phyloP scores from a whole-genome alignment of 768 basidiomycete genomes.

The Auricularia sp. region DNA sequence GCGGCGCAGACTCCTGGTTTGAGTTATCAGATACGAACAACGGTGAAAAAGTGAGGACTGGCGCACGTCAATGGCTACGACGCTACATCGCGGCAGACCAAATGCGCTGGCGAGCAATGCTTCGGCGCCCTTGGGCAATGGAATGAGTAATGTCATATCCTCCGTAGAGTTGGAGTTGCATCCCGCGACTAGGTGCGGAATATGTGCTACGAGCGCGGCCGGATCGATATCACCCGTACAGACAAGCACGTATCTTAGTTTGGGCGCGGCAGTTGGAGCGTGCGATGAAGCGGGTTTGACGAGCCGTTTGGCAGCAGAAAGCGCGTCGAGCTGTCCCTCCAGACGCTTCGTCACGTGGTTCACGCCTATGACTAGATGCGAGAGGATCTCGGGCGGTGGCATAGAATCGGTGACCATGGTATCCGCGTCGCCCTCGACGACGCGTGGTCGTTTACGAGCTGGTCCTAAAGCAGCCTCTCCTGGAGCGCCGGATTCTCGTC shows the following conservation, averaged over 20 bases:
- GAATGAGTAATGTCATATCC: slow-evolving; percentile 31
- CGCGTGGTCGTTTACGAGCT: background rate
- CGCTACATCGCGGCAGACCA: slow-evolving; percentile 58
- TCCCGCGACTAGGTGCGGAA: slow-evolving; percentile 67
- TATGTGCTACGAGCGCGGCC: slow-evolving; percentile 56
- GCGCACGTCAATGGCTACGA: slow-evolving; percentile 58
- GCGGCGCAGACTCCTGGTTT: slow-evolving; percentile 21
- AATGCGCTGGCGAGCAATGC: slow-evolving; percentile 42
- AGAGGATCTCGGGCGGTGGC: slow-evolving; percentile 30
- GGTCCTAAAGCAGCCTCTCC: background rate
- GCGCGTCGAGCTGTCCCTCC: slow-evolving; percentile 41
- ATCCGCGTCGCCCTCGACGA: background rate
- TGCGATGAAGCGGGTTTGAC: slow-evolving; percentile 4
- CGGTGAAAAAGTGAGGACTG: slow-evolving; percentile 1
- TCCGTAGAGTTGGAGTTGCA: slow-evolving; percentile 43
- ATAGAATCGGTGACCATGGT: background rate
- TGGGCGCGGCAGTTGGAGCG: background rate
- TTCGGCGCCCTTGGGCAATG: slow-evolving; percentile 63
- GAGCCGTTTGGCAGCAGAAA: slow-evolving; percentile 11
- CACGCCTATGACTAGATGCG: slow-evolving; percentile 55
- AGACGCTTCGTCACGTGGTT: slow-evolving; percentile 70
- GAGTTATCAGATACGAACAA: background rate
- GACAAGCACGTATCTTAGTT: slow-evolving; percentile 39
- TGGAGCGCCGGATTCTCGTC: background rate
- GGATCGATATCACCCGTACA: slow-evolving; percentile 72